A percentile compares a stretch with the other conserved stretches of the same genome.
phyloP scores from a whole-genome alignment of 2,329 filamentous ascomycete species.

The Gnomoniopsis sp. region DNA sequence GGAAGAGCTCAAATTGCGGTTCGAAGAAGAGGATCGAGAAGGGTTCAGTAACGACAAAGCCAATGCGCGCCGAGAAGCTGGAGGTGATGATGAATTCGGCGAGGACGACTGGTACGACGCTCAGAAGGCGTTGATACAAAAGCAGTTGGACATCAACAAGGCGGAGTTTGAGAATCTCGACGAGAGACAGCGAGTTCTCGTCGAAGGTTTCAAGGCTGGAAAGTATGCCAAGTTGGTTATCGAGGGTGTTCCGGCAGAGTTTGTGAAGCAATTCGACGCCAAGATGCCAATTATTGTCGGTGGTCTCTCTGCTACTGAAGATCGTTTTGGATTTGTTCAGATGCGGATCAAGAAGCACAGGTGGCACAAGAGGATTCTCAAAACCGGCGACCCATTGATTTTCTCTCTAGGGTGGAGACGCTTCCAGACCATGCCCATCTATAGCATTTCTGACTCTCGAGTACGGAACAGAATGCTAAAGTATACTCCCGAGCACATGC shows the following conservation, averaged over 20 bases:
- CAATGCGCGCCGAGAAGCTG: conserved; percentile 67
- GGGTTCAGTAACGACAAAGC: conserved; percentile 90
- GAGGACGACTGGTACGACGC: conserved; percentile 99
- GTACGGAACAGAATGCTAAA: conserved; percentile 97
- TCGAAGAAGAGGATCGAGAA: conserved; percentile 97
- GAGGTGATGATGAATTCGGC: conserved; percentile 74
- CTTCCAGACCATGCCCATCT: conserved; percentile 89
- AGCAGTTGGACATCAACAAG: conserved; percentile 95
- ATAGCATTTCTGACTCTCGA: conserved; percentile 91
- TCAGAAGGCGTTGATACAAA: conserved; percentile 91
- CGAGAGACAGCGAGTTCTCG: conserved; percentile 73
- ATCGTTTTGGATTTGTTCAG: conserved; percentile 93
- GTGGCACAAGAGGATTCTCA: conserved; percentile 99
- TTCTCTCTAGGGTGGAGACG: conserved; percentile 95
- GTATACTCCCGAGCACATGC: conserved; percentile 99
- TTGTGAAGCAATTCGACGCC: conserved; percentile 77
- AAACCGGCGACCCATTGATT: conserved; percentile 95
- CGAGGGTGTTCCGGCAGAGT: conserved; percentile 86
- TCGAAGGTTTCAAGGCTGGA: conserved; percentile 88
- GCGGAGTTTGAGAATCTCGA: conserved; percentile 88
- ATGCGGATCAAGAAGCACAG: conserved; percentile 94
- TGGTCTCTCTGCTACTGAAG: conserved; percentile 88
- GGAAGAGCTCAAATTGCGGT: conserved; percentile 89
- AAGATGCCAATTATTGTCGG: conserved; percentile 83
- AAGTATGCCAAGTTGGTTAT: conserved; percentile 91